Conservation (phyloP, 1,284 basidiomycete species). For the Moniliophthora roreri region DNA sequence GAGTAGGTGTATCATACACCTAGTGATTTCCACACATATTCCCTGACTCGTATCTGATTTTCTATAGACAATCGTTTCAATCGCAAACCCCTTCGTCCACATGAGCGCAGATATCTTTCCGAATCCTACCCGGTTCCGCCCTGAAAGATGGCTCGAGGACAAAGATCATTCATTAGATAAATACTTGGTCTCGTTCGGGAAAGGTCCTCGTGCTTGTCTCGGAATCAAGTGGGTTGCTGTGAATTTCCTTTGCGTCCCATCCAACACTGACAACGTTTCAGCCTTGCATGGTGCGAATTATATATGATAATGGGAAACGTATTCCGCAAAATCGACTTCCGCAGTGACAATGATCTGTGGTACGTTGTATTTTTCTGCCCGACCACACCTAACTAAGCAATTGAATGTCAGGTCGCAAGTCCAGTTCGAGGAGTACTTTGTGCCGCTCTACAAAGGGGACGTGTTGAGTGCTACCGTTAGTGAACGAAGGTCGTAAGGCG, state of each 20-base stretch:
- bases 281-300: conserved; percentile 13
- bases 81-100: conserved; percentile 21
- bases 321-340: conserved; percentile 4
- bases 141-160: conserved; percentile 27
- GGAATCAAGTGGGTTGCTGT: conserved; percentile 20
- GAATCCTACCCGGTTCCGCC: conserved; percentile 26
- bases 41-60: neutral
- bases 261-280: neutral
- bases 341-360: too few species aligned
- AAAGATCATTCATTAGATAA: conserved; percentile 11
- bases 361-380: too few species aligned
- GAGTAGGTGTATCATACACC: neutral
- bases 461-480: too few species aligned
- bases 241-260: neutral
- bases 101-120: conserved; percentile 20
- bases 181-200: conserved; percentile 19
- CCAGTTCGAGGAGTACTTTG: too few species aligned
- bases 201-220: conserved; percentile 20
- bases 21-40: too few species aligned
- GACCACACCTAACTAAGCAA: too few species aligned
- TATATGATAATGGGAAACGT: conserved; percentile 4
- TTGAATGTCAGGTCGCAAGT: too few species aligned
- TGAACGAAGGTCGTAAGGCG: too few species aligned
- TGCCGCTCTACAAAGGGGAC: too few species aligned
- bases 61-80: conserved; percentile 22